Base-by-base conservation (phyloP, 2,329 filamentous ascomycete genomes). In the Colletotrichum gloeosporioides region DNA sequence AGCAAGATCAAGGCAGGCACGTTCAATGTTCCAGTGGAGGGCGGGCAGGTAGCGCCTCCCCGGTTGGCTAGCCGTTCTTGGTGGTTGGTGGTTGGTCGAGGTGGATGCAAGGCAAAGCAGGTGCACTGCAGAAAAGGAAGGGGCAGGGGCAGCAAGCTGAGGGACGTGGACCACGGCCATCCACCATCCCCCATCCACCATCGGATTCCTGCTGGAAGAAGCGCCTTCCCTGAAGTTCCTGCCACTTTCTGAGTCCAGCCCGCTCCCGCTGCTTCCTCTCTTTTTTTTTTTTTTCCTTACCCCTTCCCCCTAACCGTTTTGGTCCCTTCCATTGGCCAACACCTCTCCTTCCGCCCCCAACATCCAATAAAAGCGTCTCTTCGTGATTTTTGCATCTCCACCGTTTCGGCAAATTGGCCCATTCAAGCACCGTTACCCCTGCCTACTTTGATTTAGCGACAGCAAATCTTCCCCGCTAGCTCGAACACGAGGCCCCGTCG, bases 321-420 rank as follows among this genome's bases (percentile, higher is more conserved):
- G 10, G 44, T 25, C n/a, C 44, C 44, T 53, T 22, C 44, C 44
- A 53, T 53, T 53, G 44, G n/a, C n/a, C n/a, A 12, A 53, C n/a
- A 10, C 44, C 12, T 53, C 44, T 53, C 44, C n/a, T 13, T 53
- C 44, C 8, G 64, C 32, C 49, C 49, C 71, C 59, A 69, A 64
- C 36, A 59, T 34, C 74, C 49, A 69, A 69, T 73, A 61, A 69
- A 76, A 65, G 29, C 59, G 74, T 53, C n/a, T 29, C 36, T 59
- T 69, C 49, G 57, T 69, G 59, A 49, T 61, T 69, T 62, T 31
- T 15, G 22, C 53, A 12, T 25, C 44, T 69, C 18, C 57, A 32
- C 61, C 31, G 29, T 78, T 77, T 81, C 78, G 77, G 76, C 77
- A 70, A 79, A 78, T 78, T 78, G 78, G 75, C 78, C 79, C 78